Conservation (phyloP, 371 early-diverging fungal genomes). For the Syncephalastrum sp. region DNA sequence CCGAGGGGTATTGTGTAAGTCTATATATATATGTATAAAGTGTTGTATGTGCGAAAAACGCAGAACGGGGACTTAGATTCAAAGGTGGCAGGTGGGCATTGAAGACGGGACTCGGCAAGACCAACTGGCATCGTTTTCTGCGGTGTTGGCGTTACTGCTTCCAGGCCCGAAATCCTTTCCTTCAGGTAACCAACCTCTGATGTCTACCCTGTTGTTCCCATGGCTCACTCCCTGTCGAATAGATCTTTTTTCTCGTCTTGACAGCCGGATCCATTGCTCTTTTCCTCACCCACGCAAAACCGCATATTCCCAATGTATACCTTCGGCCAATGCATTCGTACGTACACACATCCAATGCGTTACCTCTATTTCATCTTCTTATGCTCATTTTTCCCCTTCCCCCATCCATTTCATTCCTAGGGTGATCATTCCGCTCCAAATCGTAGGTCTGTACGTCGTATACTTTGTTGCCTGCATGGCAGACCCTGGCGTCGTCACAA, state of each 20-base stretch:
- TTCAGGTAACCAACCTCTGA: constrained; percentile 27
- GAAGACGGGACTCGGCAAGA: constrained; percentile 21
- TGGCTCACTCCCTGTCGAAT: neutral
- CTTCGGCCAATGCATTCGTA: constrained; percentile 35
- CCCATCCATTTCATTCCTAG: constrained; percentile 14
- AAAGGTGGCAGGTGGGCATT: constrained; percentile 13
- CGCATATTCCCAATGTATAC: constrained; percentile 43
- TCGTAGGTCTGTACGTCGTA: constrained; percentile 53
- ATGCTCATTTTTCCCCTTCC: too few species aligned
- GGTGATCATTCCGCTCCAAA: constrained; percentile 51
- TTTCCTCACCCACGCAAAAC: constrained; percentile 33
- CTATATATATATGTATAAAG: neutral
- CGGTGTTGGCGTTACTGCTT: constrained; percentile 41
- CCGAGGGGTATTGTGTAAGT: constrained; percentile 29
- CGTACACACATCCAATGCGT: constrained; percentile 1
- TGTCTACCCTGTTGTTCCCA: too few species aligned
- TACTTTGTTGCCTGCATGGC: constrained; percentile 58
- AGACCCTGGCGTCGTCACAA: constrained; percentile 66
- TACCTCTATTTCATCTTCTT: too few species aligned
- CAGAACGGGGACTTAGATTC: neutral
- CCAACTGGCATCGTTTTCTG: constrained; percentile 19
- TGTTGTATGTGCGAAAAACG: neutral
- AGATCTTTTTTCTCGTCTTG: constrained; percentile 39
- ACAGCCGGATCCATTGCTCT: constrained; percentile 24
- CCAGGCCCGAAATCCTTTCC: constrained; percentile 47